A percentile compares a stretch with the other conserved stretches of the same genome.
Evolutionary conservation across 192 early-diverging fungal genomes (phyloP).

Genomic region (Coemansia guatemalensis): DNA sequence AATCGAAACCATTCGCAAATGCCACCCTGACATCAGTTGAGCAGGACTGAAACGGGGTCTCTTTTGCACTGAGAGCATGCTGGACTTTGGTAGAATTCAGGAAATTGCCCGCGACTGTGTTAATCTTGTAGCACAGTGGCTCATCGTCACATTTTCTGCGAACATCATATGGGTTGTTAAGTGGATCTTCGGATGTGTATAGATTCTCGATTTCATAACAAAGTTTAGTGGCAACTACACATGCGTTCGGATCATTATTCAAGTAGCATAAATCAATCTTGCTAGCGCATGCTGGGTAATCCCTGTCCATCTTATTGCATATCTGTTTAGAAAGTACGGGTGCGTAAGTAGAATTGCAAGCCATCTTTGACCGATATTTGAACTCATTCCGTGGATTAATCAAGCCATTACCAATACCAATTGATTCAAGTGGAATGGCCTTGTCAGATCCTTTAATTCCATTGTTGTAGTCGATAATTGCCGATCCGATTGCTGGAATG

Average conservation of each 20-base stretch:
- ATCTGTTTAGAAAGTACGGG: constrained; percentile 67
- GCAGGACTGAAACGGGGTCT: constrained; percentile 67
- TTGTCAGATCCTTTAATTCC: background rate
- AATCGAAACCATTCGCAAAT: constrained; percentile 77
- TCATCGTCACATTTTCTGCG: constrained; percentile 75
- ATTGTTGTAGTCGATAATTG: constrained; percentile 68
- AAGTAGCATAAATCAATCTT: constrained; percentile 8
- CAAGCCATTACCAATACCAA: constrained; percentile 89
- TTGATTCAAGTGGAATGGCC: constrained; percentile 57
- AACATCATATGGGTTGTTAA: constrained; percentile 90
- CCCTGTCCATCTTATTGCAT: constrained; percentile 65
- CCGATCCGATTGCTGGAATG: constrained; percentile 79
- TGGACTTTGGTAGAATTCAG: constrained; percentile 70
- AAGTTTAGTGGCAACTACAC: background rate
- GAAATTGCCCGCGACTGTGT: constrained; percentile 66
- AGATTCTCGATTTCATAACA: background rate
- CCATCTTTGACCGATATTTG: constrained; percentile 73
- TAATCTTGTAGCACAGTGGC: constrained; percentile 74
- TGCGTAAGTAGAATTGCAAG: constrained; percentile 66
- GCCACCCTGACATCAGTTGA: constrained; percentile 65
- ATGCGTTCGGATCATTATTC: background rate
- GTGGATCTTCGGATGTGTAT: constrained; percentile 51
- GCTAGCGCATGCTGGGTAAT: constrained; percentile 8
- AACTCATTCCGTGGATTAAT: constrained; percentile 81
- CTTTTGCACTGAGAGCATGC: constrained; percentile 65